Percentiles rank a stretch among this genome's conserved stretches.
Evolutionary conservation across 2,329 filamentous ascomycete genomes (phyloP).

Genomic region (Lasiodiplodia theobromae): DNA sequence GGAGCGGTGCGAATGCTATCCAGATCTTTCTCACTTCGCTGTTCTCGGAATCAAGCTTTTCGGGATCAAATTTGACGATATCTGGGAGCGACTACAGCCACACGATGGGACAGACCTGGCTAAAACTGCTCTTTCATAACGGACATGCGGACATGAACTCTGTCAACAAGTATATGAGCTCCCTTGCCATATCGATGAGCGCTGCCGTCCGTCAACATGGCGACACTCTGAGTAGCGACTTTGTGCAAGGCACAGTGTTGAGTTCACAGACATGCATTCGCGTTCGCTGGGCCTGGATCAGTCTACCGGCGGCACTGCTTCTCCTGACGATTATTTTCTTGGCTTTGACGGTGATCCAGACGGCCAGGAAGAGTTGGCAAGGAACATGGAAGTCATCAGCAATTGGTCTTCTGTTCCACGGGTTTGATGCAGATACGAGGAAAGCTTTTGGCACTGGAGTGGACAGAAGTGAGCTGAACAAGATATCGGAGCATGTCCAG

Average conservation of each 20-base stretch:
- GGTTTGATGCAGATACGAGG: not conserved
- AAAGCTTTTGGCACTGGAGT: not conserved
- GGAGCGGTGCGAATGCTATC: not conserved
- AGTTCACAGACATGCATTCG: not conserved
- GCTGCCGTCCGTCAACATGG: not conserved
- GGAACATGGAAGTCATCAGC: not conserved
- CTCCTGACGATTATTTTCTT: conserved; percentile 1
- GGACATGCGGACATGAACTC: not conserved
- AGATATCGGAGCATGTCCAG: not conserved
- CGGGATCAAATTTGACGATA: not conserved
- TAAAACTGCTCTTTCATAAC: not conserved
- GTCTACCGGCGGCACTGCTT: not conserved
- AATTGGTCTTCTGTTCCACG: conserved; percentile 2
- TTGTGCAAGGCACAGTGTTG: not conserved
- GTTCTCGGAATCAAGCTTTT: not conserved
- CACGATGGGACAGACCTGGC: not conserved
- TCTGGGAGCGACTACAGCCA: not conserved
- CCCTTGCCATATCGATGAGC: not conserved
- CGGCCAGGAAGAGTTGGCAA: not conserved
- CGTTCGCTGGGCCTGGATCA: conserved; percentile 7
- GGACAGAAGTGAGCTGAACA: not conserved
- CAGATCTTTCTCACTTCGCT: not conserved
- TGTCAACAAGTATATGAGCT: not conserved
- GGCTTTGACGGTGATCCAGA: not conserved
- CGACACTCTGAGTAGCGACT: not conserved